Evolutionary conservation across 331 rosid species (phyloP).

Genomic region (Dryas integrifolia): DNA sequence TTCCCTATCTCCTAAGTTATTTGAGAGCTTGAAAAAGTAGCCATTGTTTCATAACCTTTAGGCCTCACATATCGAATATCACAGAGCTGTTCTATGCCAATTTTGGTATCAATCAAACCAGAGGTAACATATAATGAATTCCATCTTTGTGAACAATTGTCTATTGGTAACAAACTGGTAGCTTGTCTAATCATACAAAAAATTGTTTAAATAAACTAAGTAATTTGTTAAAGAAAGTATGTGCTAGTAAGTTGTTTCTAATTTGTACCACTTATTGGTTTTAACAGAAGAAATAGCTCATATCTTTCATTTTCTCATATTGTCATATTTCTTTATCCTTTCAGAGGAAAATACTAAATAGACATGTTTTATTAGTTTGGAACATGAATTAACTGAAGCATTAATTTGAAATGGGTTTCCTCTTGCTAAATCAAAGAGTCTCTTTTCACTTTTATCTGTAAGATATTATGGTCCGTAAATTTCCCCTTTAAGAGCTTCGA

Average conservation of each 20-base stretch:
- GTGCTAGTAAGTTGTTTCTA: background rate
- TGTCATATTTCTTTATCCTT: background rate
- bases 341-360: background rate
- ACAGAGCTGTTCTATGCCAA: background rate
- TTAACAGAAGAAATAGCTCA: background rate
- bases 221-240: background rate
- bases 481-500: constrained; percentile 4
- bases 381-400: background rate
- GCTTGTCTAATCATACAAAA: background rate
- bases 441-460: background rate
- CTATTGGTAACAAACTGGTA: background rate
- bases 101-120: background rate
- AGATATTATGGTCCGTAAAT: background rate
- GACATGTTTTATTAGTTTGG: background rate
- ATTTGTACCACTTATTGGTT: background rate
- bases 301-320: background rate
- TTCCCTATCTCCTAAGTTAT: background rate
- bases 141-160: background rate
- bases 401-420: background rate
- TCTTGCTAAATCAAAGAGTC: background rate
- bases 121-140: background rate
- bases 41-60: background rate
- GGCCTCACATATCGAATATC: background rate
- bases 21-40: background rate
- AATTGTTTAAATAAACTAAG: background rate